Conservation (phyloP, 2,329 filamentous ascomycete genomes). For the Fusarium scirpi region DNA sequence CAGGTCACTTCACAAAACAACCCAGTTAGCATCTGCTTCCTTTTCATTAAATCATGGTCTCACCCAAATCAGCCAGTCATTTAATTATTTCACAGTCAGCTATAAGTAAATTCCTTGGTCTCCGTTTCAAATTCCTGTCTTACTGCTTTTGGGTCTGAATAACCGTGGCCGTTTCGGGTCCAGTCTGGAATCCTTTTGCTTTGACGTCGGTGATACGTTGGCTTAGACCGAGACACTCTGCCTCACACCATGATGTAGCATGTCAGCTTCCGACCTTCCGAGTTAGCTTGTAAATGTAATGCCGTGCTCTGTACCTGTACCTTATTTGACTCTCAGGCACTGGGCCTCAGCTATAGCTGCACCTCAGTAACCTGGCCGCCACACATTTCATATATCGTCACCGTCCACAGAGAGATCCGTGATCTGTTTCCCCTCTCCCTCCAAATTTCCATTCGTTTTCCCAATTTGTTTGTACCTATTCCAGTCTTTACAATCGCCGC, state of each 20-base stretch:
- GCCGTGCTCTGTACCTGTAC: neutral
- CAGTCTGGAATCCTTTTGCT: neutral
- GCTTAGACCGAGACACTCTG: neutral
- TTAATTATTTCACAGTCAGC: neutral
- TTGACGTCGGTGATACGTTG: neutral
- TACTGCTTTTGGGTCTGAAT: constrained; percentile 24
- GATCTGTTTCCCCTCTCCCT: neutral
- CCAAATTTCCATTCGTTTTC: neutral
- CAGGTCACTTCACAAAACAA: neutral
- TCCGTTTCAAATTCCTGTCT: constrained; percentile 5
- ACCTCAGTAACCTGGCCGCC: neutral
- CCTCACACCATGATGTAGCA: constrained; percentile 6
- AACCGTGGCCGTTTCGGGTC: constrained; percentile 8
- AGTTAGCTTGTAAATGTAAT: constrained; percentile 4
- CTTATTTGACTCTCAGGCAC: neutral
- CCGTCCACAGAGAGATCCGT: neutral
- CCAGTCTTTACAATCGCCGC: neutral
- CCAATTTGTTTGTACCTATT: neutral
- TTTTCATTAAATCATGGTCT: constrained; percentile 2
- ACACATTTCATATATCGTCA: constrained; percentile 7
- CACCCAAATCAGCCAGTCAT: neutral
- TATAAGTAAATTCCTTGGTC: neutral
- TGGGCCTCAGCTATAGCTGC: neutral
- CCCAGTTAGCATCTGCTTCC: neutral
- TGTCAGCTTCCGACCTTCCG: constrained; percentile 7